These are phyloP conservation scores for Agastache rugosa DNA, from an alignment of 257 asterid genomes.

Conservation along the genomic window DNA sequence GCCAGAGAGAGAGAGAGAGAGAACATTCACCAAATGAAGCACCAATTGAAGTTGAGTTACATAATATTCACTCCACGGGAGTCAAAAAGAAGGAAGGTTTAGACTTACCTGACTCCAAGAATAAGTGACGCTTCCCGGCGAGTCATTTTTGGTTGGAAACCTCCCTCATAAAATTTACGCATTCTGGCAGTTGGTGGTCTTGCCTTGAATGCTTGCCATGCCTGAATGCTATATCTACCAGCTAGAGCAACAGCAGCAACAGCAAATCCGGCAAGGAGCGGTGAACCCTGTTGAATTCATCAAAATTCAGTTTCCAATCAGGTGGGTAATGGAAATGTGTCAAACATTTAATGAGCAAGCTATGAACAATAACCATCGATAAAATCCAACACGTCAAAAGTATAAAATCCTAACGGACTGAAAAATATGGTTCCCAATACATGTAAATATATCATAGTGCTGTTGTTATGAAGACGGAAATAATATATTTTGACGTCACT, in stretches of 20 bases:
- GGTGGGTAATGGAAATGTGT: conserved; percentile 2
- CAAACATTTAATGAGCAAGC: conserved; percentile 2
- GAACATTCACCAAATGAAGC: neutral
- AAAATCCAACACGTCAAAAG: neutral
- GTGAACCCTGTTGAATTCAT: conserved; percentile 55
- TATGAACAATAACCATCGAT: neutral
- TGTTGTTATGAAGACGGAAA: conserved; percentile 3
- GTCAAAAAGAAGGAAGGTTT: neutral
- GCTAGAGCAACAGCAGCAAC: conserved; percentile 85
- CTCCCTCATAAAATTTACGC: conserved; percentile 90
- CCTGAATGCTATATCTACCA: conserved; percentile 75
- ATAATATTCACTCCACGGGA: conserved; percentile 5
- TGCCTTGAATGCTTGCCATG: conserved; percentile 86
- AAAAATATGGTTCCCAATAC: neutral
- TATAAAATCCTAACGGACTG: neutral
- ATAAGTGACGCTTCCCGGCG: conserved; percentile 89
- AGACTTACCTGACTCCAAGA: conserved; percentile 79
- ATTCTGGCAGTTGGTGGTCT: conserved; percentile 79
- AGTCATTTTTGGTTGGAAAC: conserved; percentile 88
- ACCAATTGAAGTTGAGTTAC: neutral
- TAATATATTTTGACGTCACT: neutral
- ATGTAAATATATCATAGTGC: neutral
- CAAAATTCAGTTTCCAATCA: conserved; percentile 30
- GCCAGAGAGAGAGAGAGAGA: neutral
- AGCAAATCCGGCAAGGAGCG: conserved; percentile 74